phyloP scores from a whole-genome alignment of 495 filamentous ascomycete genomes.

The Cercophora samala region DNA sequence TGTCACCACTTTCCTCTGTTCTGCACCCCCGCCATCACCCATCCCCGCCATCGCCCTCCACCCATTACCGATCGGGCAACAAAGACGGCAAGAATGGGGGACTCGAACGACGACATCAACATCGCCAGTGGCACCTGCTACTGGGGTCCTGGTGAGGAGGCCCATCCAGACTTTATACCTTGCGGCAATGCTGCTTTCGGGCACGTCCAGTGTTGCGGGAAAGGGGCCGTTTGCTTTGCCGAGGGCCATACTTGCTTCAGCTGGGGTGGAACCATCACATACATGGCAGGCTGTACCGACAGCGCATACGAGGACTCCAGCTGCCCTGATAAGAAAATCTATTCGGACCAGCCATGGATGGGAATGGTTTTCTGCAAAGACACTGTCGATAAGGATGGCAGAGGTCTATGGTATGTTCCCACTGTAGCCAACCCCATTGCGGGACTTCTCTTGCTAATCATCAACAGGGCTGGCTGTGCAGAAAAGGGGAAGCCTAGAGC shows the following conservation, averaged over 20 bases:
- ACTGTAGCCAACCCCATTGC: background rate
- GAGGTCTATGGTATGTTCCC: constrained; percentile 17
- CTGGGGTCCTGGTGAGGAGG: constrained; percentile 10
- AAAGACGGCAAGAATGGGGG: constrained; percentile 8
- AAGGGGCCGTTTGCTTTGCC: constrained; percentile 34
- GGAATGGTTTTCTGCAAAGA: constrained; percentile 31
- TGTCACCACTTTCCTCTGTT: background rate
- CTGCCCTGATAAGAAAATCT: constrained; percentile 24
- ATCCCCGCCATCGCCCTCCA: background rate
- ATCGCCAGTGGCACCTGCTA: constrained; percentile 43
- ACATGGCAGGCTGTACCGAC: constrained; percentile 38
- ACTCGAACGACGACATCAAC: constrained; percentile 9
- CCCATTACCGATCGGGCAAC: background rate
- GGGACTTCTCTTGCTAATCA: background rate
- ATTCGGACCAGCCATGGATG: constrained; percentile 21
- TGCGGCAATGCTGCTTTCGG: constrained; percentile 39
- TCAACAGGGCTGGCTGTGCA: constrained; percentile 18
- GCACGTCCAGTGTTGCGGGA: constrained; percentile 35
- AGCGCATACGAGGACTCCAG: constrained; percentile 13
- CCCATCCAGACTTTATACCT: constrained; percentile 28
- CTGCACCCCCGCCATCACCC: background rate
- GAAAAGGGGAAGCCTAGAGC: constrained; percentile 12
- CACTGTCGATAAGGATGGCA: constrained; percentile 18
- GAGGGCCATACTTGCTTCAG: constrained; percentile 30
- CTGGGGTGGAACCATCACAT: constrained; percentile 26